These are phyloP conservation scores for Phytopythium oedochilum DNA, from an alignment of 352 stramenopile species.

Conservation along the genomic window DNA sequence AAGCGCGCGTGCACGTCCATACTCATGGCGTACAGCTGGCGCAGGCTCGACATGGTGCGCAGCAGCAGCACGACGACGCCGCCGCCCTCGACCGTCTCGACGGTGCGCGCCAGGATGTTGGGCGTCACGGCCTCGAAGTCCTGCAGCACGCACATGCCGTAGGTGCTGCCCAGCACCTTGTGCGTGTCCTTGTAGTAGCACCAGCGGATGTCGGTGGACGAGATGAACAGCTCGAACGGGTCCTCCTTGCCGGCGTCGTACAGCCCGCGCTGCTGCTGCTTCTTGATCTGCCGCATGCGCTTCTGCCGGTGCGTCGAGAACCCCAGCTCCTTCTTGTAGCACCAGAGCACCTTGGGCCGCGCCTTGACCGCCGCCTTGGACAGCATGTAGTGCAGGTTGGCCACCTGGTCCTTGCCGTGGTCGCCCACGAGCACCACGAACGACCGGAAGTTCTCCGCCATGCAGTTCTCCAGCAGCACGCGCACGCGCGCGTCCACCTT, in stretches of 20 bases:
- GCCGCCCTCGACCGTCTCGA: slow-evolving; percentile 98
- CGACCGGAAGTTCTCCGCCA: slow-evolving; percentile 95
- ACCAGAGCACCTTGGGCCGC: slow-evolving; percentile 97
- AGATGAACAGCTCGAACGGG: slow-evolving; percentile 99
- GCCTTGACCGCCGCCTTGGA: slow-evolving; percentile 93
- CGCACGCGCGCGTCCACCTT: slow-evolving; percentile 98
- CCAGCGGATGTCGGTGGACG: slow-evolving; percentile 98
- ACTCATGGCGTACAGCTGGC: slow-evolving; percentile 98
- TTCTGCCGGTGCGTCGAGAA: slow-evolving; percentile 98
- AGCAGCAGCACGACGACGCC: slow-evolving; percentile 97
- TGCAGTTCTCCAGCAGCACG: slow-evolving; percentile 96
- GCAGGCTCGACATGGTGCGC: slow-evolving; percentile 97
- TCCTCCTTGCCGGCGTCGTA: slow-evolving; percentile 92
- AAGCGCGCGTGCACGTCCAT: slow-evolving; percentile 95
- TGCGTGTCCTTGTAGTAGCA: slow-evolving; percentile 99
- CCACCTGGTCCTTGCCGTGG: slow-evolving; percentile 99
- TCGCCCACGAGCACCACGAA: slow-evolving; percentile 98
- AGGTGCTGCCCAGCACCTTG: slow-evolving; percentile 97
- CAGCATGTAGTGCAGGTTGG: slow-evolving; percentile 99
- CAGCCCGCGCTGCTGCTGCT: slow-evolving; percentile 90
- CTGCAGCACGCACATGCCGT: slow-evolving; percentile 98
- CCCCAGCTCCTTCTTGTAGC: slow-evolving; percentile 99
- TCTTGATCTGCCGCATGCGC: slow-evolving; percentile 94
- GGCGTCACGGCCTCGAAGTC: slow-evolving; percentile 99
- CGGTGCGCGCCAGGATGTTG: slow-evolving; percentile 98